Conservation (phyloP, 345 rosid species). For the Citropsis articulata region DNA sequence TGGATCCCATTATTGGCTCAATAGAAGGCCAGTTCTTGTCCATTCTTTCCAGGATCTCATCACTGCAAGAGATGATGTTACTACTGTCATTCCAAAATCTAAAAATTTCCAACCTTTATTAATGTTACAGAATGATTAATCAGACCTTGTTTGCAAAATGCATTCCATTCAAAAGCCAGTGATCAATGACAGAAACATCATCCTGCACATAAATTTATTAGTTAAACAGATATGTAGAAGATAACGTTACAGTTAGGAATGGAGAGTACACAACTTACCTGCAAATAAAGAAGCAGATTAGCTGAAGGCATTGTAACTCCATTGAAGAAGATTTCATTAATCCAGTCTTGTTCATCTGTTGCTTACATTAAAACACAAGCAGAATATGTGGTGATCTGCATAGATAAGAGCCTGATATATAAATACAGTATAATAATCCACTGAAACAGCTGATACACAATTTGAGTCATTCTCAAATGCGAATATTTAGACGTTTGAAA, state of each 20-base stretch:
- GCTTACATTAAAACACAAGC: slow-evolving; percentile 36
- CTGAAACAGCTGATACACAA: too few relatives aligned
- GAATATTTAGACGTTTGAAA: too few relatives aligned
- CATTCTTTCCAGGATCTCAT: slow-evolving; percentile 75
- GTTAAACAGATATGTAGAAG: background rate
- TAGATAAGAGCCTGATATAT: background rate
- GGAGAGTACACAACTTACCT: slow-evolving; percentile 32
- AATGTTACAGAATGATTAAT: background rate
- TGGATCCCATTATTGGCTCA: slow-evolving; percentile 65
- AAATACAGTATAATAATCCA: too few relatives aligned
- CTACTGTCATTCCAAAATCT: background rate
- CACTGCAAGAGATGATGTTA: slow-evolving; percentile 36
- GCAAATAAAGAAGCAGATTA: slow-evolving; percentile 81
- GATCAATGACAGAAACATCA: slow-evolving; percentile 59
- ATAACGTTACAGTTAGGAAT: too few relatives aligned
- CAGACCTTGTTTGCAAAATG: slow-evolving; percentile 80
- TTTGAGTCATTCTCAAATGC: too few relatives aligned
- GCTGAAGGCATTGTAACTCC: slow-evolving; percentile 93
- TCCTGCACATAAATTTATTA: slow-evolving; percentile 36
- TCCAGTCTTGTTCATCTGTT: slow-evolving; percentile 84
- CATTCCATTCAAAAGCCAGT: slow-evolving; percentile 81
- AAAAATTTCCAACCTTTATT: background rate
- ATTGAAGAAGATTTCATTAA: slow-evolving; percentile 72
- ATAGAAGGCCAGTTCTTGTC: slow-evolving; percentile 48
- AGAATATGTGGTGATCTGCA: background rate